phyloP scores from a whole-genome alignment of 805 yeast genomes.

The Kodamaea sagamina region DNA sequence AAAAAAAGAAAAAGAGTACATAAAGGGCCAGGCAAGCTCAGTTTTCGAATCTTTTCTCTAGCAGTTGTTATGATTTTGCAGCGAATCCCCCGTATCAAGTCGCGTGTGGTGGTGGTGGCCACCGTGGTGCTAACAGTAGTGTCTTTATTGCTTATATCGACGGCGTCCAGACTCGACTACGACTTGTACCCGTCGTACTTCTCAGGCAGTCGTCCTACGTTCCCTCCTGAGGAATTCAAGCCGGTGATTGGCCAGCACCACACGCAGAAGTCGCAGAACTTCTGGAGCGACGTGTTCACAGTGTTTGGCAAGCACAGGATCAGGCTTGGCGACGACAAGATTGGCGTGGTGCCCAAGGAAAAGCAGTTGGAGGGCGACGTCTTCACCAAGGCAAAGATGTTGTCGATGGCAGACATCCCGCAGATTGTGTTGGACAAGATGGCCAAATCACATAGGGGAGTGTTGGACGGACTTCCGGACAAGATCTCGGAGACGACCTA shows the following conservation, averaged over 20 bases:
- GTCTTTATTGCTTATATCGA: background rate
- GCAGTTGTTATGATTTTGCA: background rate
- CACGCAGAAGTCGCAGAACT: constrained; percentile 22
- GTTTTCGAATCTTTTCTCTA: too few relatives aligned
- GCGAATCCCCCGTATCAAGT: constrained; percentile 9
- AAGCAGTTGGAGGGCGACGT: constrained; percentile 18
- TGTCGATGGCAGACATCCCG: constrained; percentile 29
- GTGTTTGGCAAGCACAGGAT: constrained; percentile 23
- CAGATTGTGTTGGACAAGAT: constrained; percentile 25
- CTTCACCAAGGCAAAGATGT: constrained; percentile 26
- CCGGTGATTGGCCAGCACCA: constrained; percentile 15
- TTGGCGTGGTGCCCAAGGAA: constrained; percentile 22
- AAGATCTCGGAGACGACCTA: constrained; percentile 19
- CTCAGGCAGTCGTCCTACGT: background rate
- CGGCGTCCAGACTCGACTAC: background rate
- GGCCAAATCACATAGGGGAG: constrained; percentile 23
- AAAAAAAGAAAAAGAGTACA: constrained; percentile 1
- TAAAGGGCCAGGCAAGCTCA: too few relatives aligned
- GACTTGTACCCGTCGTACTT: constrained; percentile 4
- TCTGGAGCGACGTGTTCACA: constrained; percentile 31
- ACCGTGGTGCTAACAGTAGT: background rate
- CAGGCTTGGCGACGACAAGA: constrained; percentile 17
- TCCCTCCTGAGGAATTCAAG: constrained; percentile 3
- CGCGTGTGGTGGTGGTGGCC: constrained; percentile 10
- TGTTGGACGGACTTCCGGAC: constrained; percentile 25